Evolutionary conservation across 495 filamentous ascomycete species (phyloP), one percentile per base, ranked within the genome.

Genomic region (Monascus purpureus): DNA sequence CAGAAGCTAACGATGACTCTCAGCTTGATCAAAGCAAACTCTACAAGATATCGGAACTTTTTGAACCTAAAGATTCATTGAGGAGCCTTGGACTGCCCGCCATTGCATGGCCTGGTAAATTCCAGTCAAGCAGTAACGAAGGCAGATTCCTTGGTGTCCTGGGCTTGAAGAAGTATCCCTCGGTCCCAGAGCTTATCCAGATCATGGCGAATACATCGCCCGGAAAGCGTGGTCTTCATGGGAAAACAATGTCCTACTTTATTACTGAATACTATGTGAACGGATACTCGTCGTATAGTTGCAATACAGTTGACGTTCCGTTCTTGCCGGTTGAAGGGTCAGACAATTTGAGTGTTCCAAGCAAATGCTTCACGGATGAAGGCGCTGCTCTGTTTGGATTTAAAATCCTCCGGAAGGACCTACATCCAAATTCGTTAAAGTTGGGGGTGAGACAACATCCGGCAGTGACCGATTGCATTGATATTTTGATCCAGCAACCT

Each of bases 371-470:
- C 49, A 81, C 77, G 0, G 83, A 95, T 40, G 75, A 80, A 26
- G 66, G 69, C 17, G 77, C 83, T 12, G 61, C 75, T 2, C 62
- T 92, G 14, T 67, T 96, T 31, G 81, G 80, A 0, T 95, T 87
- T 44, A 60, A 71, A 31, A 78, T 94, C 16, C 58, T 97, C 19
- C 65, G 67, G 27, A 63, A 51, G 30, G 79, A 87, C 36, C 64
- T 96, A 7, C 77, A 79, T 41, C 54, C 59, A 11, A 79, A 96
- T 60, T 77, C 82, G 5, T 46, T 57, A 27, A 93, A 84, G 46
- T 80, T 97, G 45, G 85, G 86, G 1, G 87, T 97, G 2, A 66
- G 64, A 16, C 46, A 67, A 13, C 81, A 96, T 53, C 90, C 90
- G 1, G 72, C 73, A 0, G 75, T 97, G 35, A 53, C 59, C 1